These are phyloP conservation scores for Prunus salicina DNA, from an alignment of 306 rosid genomes.

Conservation along the genomic window DNA sequence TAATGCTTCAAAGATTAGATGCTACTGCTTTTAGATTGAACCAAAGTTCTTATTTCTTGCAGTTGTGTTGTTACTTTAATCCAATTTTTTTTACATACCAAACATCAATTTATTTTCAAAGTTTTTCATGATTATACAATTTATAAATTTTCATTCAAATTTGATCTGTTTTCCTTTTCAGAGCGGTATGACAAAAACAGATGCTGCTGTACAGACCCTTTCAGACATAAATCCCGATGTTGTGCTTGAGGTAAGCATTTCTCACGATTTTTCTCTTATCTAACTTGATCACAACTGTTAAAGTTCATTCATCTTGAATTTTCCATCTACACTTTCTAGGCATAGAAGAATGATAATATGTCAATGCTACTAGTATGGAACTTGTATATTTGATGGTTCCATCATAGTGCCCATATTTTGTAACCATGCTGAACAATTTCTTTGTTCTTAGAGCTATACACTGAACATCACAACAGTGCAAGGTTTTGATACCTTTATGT, in stretches of 20 bases:
- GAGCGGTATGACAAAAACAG: slow-evolving; percentile 96
- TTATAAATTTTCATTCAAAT: background rate
- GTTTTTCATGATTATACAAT: background rate
- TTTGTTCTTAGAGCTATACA: slow-evolving; percentile 70
- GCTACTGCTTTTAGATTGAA: slow-evolving; percentile 11
- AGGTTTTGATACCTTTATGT: slow-evolving; percentile 83
- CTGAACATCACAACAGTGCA: slow-evolving; percentile 87
- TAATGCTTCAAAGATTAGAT: slow-evolving; percentile 9
- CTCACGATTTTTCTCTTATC: background rate
- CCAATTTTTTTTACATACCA: background rate
- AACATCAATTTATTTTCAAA: background rate
- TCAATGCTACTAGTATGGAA: background rate
- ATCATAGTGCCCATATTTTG: background rate
- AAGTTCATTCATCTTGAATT: background rate
- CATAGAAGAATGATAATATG: background rate
- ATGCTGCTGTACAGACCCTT: slow-evolving; percentile 94
- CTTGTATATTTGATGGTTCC: background rate
- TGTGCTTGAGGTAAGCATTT: slow-evolving; percentile 66
- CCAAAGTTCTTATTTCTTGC: background rate
- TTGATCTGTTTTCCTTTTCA: slow-evolving; percentile 35
- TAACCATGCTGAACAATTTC: slow-evolving; percentile 29
- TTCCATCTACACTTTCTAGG: background rate
- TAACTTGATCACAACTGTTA: background rate
- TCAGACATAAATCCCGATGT: slow-evolving; percentile 95
- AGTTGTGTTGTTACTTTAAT: slow-evolving; percentile 1